Percentiles rank a stretch among this genome's conserved stretches.
Conservation (phyloP, 2,329 filamentous ascomycete species). For the Cryoendolithus antarcticus region DNA sequence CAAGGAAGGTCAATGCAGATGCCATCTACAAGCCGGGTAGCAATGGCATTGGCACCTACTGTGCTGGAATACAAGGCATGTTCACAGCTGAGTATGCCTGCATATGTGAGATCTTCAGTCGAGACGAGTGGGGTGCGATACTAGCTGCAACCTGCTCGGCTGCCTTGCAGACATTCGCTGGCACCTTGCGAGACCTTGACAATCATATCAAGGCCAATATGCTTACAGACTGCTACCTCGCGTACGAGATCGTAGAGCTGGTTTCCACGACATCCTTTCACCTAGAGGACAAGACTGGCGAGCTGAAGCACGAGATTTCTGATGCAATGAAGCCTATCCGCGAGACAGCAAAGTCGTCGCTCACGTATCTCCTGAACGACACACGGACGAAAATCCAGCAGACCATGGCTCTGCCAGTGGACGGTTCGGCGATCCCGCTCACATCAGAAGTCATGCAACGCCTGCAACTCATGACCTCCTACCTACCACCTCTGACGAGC, state of each 20-base stretch:
- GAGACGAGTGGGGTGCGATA: slow-evolving; percentile 71
- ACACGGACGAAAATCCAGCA: slow-evolving; percentile 56
- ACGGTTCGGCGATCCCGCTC: slow-evolving; percentile 66
- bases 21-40: slow-evolving; percentile 78
- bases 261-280: slow-evolving; percentile 67
- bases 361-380: slow-evolving; percentile 74
- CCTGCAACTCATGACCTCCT: slow-evolving; percentile 75
- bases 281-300: slow-evolving; percentile 70
- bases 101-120: slow-evolving; percentile 72
- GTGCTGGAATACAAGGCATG: slow-evolving; percentile 73
- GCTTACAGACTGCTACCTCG: slow-evolving; percentile 83
- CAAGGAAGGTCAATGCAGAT: slow-evolving; percentile 57
- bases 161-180: slow-evolving; percentile 67
- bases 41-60: slow-evolving; percentile 84
- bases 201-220: slow-evolving; percentile 77
- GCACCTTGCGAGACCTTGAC: slow-evolving; percentile 81
- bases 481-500: slow-evolving; percentile 72
- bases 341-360: slow-evolving; percentile 79
- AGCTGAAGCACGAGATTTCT: slow-evolving; percentile 70
- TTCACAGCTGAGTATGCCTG: slow-evolving; percentile 85
- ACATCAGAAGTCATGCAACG: slow-evolving; percentile 77
- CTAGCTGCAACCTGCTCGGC: slow-evolving; percentile 68
- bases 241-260: slow-evolving; percentile 90
- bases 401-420: slow-evolving; percentile 58
- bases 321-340: slow-evolving; percentile 80